These are phyloP conservation scores for Aspergillus cavernicola DNA, from an alignment of 495 filamentous ascomycete species.

Conservation along the genomic window DNA sequence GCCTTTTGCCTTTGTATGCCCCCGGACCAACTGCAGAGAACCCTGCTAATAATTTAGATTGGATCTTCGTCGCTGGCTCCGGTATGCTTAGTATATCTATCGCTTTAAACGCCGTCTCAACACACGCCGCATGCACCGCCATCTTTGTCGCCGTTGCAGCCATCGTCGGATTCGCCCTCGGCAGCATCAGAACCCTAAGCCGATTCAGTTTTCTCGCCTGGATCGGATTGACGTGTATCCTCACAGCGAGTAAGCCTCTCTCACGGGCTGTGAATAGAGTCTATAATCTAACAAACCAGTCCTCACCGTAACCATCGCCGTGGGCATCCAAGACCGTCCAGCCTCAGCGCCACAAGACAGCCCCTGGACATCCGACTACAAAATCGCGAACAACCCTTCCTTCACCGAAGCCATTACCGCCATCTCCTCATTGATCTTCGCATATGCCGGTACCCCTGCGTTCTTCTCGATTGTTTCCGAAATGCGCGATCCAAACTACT, in stretches of 20 bases:
- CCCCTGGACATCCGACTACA: conserved; percentile 31
- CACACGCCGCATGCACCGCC: conserved; percentile 60
- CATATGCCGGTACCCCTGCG: conserved; percentile 57
- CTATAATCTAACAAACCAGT: conserved; percentile 43
- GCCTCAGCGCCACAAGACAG: conserved; percentile 25
- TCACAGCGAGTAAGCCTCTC: conserved; percentile 31
- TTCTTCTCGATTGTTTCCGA: conserved; percentile 73
- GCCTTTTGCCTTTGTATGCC: conserved; percentile 46
- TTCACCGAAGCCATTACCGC: conserved; percentile 50
- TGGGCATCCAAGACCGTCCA: conserved; percentile 49
- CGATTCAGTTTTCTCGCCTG: conserved; percentile 39
- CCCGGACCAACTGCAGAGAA: too few species aligned
- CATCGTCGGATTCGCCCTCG: conserved; percentile 27
- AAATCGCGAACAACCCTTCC: conserved; percentile 24
- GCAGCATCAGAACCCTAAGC: conserved; percentile 37
- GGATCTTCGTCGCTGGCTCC: conserved; percentile 37
- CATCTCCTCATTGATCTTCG: conserved; percentile 68
- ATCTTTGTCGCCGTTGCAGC: conserved; percentile 37
- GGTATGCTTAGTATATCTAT: conserved; percentile 65
- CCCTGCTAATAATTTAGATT: too few species aligned
- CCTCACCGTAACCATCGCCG: conserved; percentile 65
- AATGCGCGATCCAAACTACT: conserved; percentile 64
- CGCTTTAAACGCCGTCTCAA: conserved; percentile 60
- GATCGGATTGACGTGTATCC: conserved; percentile 33
- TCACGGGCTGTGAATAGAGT: neutral